These are phyloP conservation scores for Tremellales sp. DNA, from an alignment of 1,284 basidiomycete genomes.

Conservation along the genomic window DNA sequence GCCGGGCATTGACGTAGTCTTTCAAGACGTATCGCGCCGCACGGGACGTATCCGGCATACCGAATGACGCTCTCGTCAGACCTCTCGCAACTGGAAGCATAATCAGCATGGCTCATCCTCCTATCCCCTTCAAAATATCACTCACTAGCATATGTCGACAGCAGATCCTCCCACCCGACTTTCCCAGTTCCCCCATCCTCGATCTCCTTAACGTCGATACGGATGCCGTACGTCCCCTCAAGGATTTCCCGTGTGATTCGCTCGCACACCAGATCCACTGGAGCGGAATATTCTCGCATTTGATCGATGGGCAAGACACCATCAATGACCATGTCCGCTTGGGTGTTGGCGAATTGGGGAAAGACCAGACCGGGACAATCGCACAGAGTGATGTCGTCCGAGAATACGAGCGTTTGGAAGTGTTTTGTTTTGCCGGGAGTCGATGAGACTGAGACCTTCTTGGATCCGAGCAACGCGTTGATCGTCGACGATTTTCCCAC, in stretches of 20 bases:
- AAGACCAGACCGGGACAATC: constrained; percentile 99
- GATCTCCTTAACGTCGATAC: constrained; percentile 61
- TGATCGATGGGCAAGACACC: constrained; percentile 98
- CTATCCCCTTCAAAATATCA: constrained; percentile 15
- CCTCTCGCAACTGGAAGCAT: constrained; percentile 74
- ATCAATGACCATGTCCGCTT: constrained; percentile 92
- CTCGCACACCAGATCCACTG: constrained; percentile 72
- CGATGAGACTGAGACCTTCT: constrained; percentile 95
- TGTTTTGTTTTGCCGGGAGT: constrained; percentile 99
- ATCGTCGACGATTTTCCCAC: constrained; percentile 60
- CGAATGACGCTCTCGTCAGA: constrained; percentile 87
- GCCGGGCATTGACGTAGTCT: constrained; percentile 93
- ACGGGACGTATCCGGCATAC: constrained; percentile 94
- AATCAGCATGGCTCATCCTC: background rate
- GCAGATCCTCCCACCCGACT: constrained; percentile 75
- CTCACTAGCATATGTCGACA: constrained; percentile 87
- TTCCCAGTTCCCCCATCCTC: constrained; percentile 84
- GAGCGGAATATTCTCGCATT: constrained; percentile 89
- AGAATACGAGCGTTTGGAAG: constrained; percentile 95
- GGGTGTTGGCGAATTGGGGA: constrained; percentile 94
- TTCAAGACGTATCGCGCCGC: constrained; percentile 91
- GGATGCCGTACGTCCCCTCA: constrained; percentile 84
- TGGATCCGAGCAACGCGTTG: constrained; percentile 60
- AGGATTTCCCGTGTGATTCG: constrained; percentile 81
- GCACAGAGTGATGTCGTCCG: constrained; percentile 82